A percentile compares a stretch with the other conserved stretches of the same genome.
Evolutionary conservation across 1,284 basidiomycete species (phyloP).

Genomic region (Trichosporon faecale): DNA sequence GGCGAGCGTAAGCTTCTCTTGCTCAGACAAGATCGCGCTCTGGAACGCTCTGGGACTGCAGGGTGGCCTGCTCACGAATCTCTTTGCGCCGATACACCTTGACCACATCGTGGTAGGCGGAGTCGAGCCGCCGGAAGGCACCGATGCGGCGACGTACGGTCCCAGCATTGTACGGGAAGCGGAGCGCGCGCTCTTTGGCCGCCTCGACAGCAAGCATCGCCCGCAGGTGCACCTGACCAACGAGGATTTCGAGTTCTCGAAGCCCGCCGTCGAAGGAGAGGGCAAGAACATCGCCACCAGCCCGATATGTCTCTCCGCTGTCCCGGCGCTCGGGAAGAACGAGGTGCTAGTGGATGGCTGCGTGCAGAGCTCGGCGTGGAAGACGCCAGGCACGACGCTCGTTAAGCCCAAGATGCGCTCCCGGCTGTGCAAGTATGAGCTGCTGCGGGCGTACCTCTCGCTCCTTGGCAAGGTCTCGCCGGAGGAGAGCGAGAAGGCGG

Average conservation of each 20-base stretch:
- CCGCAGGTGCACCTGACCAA: slow-evolving; percentile 55
- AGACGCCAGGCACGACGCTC: slow-evolving; percentile 30
- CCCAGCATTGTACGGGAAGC: slow-evolving; percentile 63
- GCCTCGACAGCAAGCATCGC: slow-evolving; percentile 47
- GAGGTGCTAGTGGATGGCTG: slow-evolving; percentile 45
- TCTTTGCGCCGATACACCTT: slow-evolving; percentile 66
- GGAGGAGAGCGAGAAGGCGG: not conserved
- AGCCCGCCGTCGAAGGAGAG: slow-evolving; percentile 15
- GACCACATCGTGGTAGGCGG: slow-evolving; percentile 67
- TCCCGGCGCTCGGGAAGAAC: slow-evolving; percentile 60
- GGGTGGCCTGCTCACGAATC: slow-evolving; percentile 64
- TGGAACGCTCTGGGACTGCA: slow-evolving; percentile 82
- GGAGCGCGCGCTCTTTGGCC: slow-evolving; percentile 56
- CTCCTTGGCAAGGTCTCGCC: slow-evolving; percentile 14
- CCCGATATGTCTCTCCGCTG: slow-evolving; percentile 21
- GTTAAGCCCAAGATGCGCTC: slow-evolving; percentile 33
- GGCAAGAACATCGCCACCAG: slow-evolving; percentile 57
- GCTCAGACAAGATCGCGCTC: slow-evolving; percentile 83
- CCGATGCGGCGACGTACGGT: slow-evolving; percentile 51
- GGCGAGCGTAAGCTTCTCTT: slow-evolving; percentile 75
- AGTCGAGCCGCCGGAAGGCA: slow-evolving; percentile 49
- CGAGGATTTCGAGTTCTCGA: slow-evolving; percentile 41
- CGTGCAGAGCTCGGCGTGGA: slow-evolving; percentile 33
- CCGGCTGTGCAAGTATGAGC: slow-evolving; percentile 43
- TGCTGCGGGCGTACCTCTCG: slow-evolving; percentile 54